Percentiles rank a stretch among this genome's conserved stretches.
Evolutionary conservation across 805 yeast genomes (phyloP).

Genomic region (Wickerhamomyces kurtzmanii): DNA sequence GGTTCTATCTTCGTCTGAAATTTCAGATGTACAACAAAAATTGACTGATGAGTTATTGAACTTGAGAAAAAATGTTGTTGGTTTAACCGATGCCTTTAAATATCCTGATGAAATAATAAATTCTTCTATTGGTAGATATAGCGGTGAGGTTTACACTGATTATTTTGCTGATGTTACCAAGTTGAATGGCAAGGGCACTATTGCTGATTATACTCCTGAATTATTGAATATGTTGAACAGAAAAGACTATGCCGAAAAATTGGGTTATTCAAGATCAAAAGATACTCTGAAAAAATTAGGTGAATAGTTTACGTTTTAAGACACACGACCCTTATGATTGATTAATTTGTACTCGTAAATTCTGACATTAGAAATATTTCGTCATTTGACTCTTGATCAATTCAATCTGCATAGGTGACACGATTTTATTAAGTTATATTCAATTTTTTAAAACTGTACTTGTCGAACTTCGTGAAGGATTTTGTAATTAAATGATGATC

Average conservation of each 20-base stretch:
- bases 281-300: slow-evolving; percentile 21
- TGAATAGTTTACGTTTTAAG: slow-evolving; percentile 5
- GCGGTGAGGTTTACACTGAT: slow-evolving; percentile 78
- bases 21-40: slow-evolving; percentile 31
- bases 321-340: too few species aligned
- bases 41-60: slow-evolving; percentile 36
- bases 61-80: slow-evolving; percentile 61
- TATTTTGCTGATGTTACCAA: slow-evolving; percentile 54
- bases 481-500: too few species aligned
- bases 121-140: slow-evolving; percentile 71
- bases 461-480: too few species aligned
- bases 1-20: slow-evolving; percentile 38
- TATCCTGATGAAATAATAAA: slow-evolving; percentile 73
- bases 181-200: slow-evolving; percentile 34
- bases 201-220: slow-evolving; percentile 40
- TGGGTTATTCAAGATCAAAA: slow-evolving; percentile 20
- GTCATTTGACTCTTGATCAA: too few species aligned
- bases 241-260: slow-evolving; percentile 25
- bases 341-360: too few species aligned
- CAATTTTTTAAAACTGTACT: too few species aligned
- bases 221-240: slow-evolving; percentile 28
- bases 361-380: too few species aligned
- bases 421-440: too few species aligned
- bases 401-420: too few species aligned
- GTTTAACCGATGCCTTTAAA: slow-evolving; percentile 77